A percentile compares a stretch with the other conserved stretches of the same genome.
Evolutionary conservation across 2,329 filamentous ascomycete genomes (phyloP).

Genomic region (Colletotrichum spinosum): DNA sequence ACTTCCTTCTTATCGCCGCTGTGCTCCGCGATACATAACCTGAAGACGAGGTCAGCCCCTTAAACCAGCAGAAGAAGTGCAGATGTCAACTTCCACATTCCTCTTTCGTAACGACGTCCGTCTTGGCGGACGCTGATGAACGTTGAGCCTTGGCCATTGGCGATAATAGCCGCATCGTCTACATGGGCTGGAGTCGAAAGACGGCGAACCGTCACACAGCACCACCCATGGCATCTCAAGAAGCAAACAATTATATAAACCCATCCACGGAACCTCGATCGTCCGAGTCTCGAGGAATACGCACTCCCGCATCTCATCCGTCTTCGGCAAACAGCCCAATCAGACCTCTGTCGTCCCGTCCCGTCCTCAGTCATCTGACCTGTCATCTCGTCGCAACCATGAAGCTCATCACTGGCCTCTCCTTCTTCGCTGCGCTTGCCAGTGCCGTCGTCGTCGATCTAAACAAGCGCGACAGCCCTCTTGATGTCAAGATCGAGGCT

Average conservation of each 20-base stretch:
- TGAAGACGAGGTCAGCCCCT: conserved; percentile 7
- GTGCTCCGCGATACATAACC: conserved; percentile 9
- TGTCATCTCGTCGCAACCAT: conserved; percentile 43
- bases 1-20: conserved; percentile 21
- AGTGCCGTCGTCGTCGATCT: conserved; percentile 49
- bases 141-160: not conserved
- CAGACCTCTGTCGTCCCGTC: not conserved
- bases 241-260: conserved; percentile 18
- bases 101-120: conserved; percentile 17
- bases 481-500: conserved; percentile 59
- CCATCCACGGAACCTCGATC: conserved; percentile 12
- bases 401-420: conserved; percentile 52
- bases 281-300: not conserved
- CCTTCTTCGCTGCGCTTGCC: conserved; percentile 50
- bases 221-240: conserved; percentile 7
- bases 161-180: not conserved
- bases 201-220: not conserved
- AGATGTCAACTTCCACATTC: conserved; percentile 5
- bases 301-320: conserved; percentile 16
- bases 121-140: conserved; percentile 6
- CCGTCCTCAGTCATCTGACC: not conserved
- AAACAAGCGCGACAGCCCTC: conserved; percentile 52
- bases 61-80: not conserved
- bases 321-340: conserved; percentile 5
- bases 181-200: not conserved